These are phyloP conservation scores for Sanghuangporus baumii DNA, from an alignment of 1,284 basidiomycete genomes.

Conservation along the genomic window DNA sequence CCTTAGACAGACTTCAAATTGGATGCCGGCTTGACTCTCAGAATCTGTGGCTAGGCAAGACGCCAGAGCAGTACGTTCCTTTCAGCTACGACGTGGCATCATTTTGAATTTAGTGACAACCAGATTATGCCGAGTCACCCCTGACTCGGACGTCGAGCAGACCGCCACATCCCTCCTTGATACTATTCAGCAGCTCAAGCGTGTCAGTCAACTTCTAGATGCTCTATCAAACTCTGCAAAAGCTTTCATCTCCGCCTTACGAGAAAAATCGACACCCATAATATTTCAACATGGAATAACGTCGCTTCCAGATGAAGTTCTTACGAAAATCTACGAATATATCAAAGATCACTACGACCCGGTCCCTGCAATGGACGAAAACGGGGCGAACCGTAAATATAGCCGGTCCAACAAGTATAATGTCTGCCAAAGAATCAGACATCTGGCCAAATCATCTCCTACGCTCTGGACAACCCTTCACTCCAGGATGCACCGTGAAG, in stretches of 20 bases:
- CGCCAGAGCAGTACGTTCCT: too few species aligned
- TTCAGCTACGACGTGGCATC: too few species aligned
- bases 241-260: neutral
- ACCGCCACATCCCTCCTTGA: neutral
- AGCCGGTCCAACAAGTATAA: neutral
- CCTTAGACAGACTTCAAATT: too few species aligned
- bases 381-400: neutral
- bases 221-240: neutral
- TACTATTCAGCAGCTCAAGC: neutral
- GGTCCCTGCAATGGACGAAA: neutral
- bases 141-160: neutral
- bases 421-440: neutral
- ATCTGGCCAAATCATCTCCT: neutral
- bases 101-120: too few species aligned
- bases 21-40: too few species aligned
- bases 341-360: neutral
- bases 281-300: neutral
- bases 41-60: too few species aligned
- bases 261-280: neutral
- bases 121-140: neutral
- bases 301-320: neutral
- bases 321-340: neutral
- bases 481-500: neutral
- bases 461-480: neutral
- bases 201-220: neutral